phyloP scores from a whole-genome alignment of 352 stramenopile species.

The Pseudoperonospora humuli region DNA sequence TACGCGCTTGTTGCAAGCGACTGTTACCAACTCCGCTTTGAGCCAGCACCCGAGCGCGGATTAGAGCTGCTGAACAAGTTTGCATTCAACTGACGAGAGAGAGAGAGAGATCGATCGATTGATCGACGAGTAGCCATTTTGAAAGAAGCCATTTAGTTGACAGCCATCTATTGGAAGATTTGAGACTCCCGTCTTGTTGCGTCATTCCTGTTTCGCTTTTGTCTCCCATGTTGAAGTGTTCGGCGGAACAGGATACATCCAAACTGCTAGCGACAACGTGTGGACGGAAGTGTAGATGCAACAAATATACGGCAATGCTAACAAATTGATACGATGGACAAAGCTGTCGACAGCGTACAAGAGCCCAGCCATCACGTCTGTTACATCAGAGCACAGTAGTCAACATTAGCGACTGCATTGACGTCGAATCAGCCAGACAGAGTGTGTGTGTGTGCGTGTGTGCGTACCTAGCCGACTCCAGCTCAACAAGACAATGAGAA shows the following conservation, averaged over 20 bases:
- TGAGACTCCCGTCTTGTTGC: too few species aligned
- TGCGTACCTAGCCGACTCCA: constrained; percentile 18
- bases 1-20: too few species aligned
- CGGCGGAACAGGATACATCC: constrained; percentile 20
- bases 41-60: too few species aligned
- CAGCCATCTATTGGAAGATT: too few species aligned
- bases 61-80: too few species aligned
- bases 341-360: constrained; percentile 43
- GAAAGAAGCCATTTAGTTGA: too few species aligned
- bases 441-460: too few species aligned
- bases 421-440: constrained; percentile 12
- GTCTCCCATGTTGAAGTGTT: background rate
- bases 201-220: constrained; percentile 29
- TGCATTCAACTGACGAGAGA: too few species aligned
- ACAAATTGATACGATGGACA: constrained; percentile 34
- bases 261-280: constrained; percentile 51
- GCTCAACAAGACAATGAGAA: constrained; percentile 23
- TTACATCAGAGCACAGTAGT: background rate
- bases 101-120: too few species aligned
- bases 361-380: constrained; percentile 16
- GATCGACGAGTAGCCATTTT: too few species aligned
- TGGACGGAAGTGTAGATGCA: constrained; percentile 64
- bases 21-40: too few species aligned
- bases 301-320: constrained; percentile 58
- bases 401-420: too few species aligned